Evolutionary conservation across 192 early-diverging fungal species (phyloP), one percentile per base, ranked within the genome.

Genomic region (Gaertneriomyces sp.): DNA sequence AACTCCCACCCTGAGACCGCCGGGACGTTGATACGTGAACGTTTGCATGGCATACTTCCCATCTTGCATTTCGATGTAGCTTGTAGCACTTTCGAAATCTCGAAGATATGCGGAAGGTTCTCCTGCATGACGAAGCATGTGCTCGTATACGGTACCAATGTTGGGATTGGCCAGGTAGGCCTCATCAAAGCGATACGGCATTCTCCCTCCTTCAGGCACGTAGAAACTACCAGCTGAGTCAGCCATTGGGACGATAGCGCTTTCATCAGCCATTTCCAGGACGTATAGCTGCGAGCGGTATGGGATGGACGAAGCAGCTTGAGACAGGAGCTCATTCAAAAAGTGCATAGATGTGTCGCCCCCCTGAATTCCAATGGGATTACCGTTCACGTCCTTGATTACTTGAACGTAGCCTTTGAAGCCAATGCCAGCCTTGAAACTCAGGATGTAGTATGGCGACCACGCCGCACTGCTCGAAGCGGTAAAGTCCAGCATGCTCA

Each of bases 251-350:
- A 49, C 17, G 47, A 49, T 49, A 49, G 12, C 12, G 3, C 17
- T 49, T 12, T 12, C 17, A 17, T 17, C 47, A 49, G 11, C 47
- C 47, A 49, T 49, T 49, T 49, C 47, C 11, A 49, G 47, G 17
- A 49, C 47, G 47, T 49, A 49, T 17, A 49, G 12, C 17, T 56
- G 33, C 11, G 17, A 25, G 3, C 54, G 54, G 54, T 56, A 56
- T 12, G 54, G 54, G 54, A 56, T 56, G 54, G 54, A 11, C 14
- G 16, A 12, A 38, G 54, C 20, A 38, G 54, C 54, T 38, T 56
- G 14, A 0, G 17, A 25, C 54, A 56, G 33, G 33, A 20, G 14
- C 12, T 56, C 20, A 20, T 38, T 38, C 17, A 56, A 12, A 20
- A 56, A 56, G 1, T 12, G 12, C 16, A 56, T 16, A 12, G 17